Evolutionary conservation across 1,139 yeast genomes (phyloP).

Genomic region (Hyphopichia khmerensis): DNA sequence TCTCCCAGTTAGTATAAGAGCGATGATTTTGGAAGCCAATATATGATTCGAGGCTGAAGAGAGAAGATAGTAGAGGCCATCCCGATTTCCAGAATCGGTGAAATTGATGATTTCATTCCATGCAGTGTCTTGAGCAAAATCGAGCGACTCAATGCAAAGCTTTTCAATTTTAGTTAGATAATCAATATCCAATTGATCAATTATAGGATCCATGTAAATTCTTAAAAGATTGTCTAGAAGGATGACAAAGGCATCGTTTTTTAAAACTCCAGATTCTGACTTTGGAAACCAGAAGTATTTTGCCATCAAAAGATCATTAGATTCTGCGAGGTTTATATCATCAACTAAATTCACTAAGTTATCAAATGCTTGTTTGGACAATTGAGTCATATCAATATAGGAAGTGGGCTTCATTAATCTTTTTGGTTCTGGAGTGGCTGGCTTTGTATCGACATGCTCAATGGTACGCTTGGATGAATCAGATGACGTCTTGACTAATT

Average conservation of each 20-base stretch:
- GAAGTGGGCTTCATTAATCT: slow-evolving; percentile 2
- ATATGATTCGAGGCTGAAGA: slow-evolving; percentile 21
- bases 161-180: slow-evolving; percentile 20
- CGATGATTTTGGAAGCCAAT: slow-evolving; percentile 37
- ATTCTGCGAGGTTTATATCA: not conserved
- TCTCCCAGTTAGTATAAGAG: slow-evolving; percentile 40
- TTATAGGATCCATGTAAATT: slow-evolving; percentile 9
- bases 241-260: slow-evolving; percentile 11
- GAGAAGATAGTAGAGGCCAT: not conserved
- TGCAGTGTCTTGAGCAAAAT: slow-evolving; percentile 11
- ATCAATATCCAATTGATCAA: slow-evolving; percentile 14
- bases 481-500: no score
- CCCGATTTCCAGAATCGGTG: slow-evolving; percentile 4
- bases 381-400: slow-evolving; percentile 1
- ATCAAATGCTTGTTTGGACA: not conserved
- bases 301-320: not conserved
- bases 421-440: slow-evolving; percentile 2
- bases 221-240: slow-evolving; percentile 17
- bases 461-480: not conserved
- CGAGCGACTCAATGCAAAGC: slow-evolving; percentile 18
- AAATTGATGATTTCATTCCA: slow-evolving; percentile 8
- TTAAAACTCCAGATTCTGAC: slow-evolving; percentile 1
- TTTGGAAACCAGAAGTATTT: not conserved
- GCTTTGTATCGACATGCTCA: not conserved
- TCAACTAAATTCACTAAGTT: not conserved